Base-by-base conservation (phyloP, 306 rosid species). In the Comarum palustre region DNA sequence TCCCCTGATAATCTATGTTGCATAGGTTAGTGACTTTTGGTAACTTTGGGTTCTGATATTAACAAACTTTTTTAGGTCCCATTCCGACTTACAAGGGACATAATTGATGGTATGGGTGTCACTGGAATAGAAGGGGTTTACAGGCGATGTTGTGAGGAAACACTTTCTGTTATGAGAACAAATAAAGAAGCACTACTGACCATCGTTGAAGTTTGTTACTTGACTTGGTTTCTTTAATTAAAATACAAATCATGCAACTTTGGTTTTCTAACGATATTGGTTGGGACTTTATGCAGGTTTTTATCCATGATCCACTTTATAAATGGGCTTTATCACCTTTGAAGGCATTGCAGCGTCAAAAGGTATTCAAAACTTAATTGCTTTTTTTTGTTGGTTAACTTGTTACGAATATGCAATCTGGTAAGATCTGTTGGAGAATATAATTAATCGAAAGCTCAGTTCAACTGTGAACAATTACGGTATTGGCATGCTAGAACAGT, bases 251-350 rank as follows among this genome's bases (percentile, higher is more conserved):
- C 19, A 24, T 36, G 1, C 67, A 57, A 60, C 77, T 46, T 77
- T 54, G 36, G 29, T 45, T 20, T 81, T 24, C 25, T 22, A 76
- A 77, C 70, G 60, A 41, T 71, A 66, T 73, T 55, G 7, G n/a
- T 76, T 59, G 63, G 54, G 29, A 81, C 74, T 58, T 58, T 68
- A 15, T 85, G 68, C 82, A 93, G 97, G 98, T 93, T 79, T 91
- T 93, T 78, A 93, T 93, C 80, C 97, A 91, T 15, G 98, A 93
- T 87, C 98, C 98, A 42, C 90, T 93, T 19, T 91, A 91, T 75
- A 93, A 91, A 82, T 89, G 98, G 97, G 98, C 98, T 77, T 77
- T 93, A 74, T 93, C 97, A 66, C 98, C 98, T 76, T 82, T 89
- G 78, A 90, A 91, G 81, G 98, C 97, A 32, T 89, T 93, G 86